These are phyloP conservation scores for Plasmopara halstedii DNA, from an alignment of 352 stramenopile genomes.

Conservation along the genomic window DNA sequence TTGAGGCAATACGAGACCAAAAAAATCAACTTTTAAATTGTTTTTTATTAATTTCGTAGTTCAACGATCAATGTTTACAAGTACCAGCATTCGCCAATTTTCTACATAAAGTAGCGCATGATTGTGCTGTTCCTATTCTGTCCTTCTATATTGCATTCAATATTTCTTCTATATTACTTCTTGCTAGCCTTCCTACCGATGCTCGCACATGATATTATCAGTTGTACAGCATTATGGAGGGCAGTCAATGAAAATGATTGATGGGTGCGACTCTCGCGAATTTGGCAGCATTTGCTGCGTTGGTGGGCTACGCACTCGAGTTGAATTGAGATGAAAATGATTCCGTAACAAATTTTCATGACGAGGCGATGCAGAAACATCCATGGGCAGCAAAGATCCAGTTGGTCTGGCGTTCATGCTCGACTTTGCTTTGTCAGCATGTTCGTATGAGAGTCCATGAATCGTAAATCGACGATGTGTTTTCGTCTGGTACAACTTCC, in stretches of 20 bases:
- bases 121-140: too few relatives aligned
- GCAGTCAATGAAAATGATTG: constrained; percentile 32
- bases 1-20: too few relatives aligned
- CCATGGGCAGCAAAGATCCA: constrained; percentile 8
- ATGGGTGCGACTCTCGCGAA: constrained; percentile 14
- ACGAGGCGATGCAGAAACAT: constrained; percentile 2
- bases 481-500: constrained; percentile 24
- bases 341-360: not conserved
- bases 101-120: too few relatives aligned
- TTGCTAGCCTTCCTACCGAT: too few relatives aligned
- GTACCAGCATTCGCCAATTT: too few relatives aligned
- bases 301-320: constrained; percentile 4
- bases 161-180: not conserved
- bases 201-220: not conserved
- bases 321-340: constrained; percentile 7
- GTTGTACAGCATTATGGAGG: constrained; percentile 11
- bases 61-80: too few relatives aligned
- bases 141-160: not conserved
- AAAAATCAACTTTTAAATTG: too few relatives aligned
- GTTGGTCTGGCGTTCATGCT: constrained; percentile 7
- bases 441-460: constrained; percentile 15
- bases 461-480: constrained; percentile 21
- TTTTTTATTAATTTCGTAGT: too few relatives aligned
- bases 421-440: constrained; percentile 4
- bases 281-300: constrained; percentile 4